Evolutionary conservation across 441 rosid genomes (phyloP).

Genomic region (Erodium texanum): DNA sequence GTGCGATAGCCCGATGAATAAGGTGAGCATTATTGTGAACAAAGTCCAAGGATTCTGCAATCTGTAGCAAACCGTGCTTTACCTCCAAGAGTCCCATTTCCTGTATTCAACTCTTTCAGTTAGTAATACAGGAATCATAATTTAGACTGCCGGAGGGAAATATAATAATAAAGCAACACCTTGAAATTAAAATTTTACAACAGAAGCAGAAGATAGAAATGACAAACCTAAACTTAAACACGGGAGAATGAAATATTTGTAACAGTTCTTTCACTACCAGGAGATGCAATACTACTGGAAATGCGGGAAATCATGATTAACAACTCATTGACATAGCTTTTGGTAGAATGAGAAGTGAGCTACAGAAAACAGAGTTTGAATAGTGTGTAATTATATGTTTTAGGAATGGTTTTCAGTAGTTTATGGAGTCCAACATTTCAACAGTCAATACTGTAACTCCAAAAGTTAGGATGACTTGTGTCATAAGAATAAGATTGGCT

Average conservation of each 20-base stretch:
- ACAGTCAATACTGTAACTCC: too few species aligned
- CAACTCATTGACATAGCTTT: neutral
- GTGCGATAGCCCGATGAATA: slow-evolving; percentile 77
- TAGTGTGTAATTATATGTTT: too few species aligned
- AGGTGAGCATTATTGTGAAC: slow-evolving; percentile 84
- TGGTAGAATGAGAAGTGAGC: too few species aligned
- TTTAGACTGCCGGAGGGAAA: neutral
- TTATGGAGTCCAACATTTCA: too few species aligned
- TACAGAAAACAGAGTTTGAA: too few species aligned
- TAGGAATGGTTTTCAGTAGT: too few species aligned
- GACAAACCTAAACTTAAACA: neutral
- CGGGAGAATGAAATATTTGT: neutral
- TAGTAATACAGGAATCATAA: slow-evolving; percentile 5
- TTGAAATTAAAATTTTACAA: neutral
- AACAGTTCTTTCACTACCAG: neutral
- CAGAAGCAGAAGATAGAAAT: neutral
- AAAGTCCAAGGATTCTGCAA: slow-evolving; percentile 86
- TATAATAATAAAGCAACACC: neutral
- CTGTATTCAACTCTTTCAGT: slow-evolving; percentile 29
- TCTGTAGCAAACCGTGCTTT: slow-evolving; percentile 90
- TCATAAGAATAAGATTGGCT: too few species aligned
- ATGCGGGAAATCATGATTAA: neutral
- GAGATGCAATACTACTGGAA: neutral
- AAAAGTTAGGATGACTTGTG: too few species aligned
- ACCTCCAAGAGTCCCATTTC: slow-evolving; percentile 95